phyloP scores from a whole-genome alignment of 2,329 filamentous ascomycete species.

The Botrytis elliptica region DNA sequence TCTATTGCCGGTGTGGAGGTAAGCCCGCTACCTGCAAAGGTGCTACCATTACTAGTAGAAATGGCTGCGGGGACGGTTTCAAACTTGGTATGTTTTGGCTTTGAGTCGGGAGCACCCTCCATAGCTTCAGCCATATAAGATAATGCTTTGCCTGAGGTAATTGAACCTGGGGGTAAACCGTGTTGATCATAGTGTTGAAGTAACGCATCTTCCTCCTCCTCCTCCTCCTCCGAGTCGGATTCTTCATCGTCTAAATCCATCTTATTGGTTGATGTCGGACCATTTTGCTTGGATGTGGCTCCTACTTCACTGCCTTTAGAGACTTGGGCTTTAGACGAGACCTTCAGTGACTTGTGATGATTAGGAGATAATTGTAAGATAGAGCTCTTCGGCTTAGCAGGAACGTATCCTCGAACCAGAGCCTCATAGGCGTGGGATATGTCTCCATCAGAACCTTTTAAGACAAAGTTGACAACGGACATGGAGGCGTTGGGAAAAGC shows the following conservation, averaged over 20 bases:
- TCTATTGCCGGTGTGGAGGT: constrained; percentile 35
- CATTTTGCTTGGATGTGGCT: constrained; percentile 7
- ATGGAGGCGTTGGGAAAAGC: constrained; percentile 37
- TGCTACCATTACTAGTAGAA: constrained; percentile 34
- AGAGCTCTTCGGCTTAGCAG: constrained; percentile 32
- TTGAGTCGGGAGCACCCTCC: constrained; percentile 25
- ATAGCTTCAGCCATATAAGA: constrained; percentile 34
- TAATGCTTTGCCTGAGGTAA: constrained; percentile 35
- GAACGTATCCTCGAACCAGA: constrained; percentile 33
- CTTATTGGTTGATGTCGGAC: not conserved
- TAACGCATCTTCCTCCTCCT: constrained; percentile 35
- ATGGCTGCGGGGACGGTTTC: constrained; percentile 26
- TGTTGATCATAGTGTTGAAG: constrained; percentile 38
- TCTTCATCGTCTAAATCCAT: constrained; percentile 28
- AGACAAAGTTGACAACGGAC: constrained; percentile 35
- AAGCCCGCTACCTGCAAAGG: constrained; percentile 28
- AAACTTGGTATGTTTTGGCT: constrained; percentile 25
- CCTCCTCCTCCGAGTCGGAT: constrained; percentile 34
- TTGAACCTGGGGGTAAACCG: constrained; percentile 38
- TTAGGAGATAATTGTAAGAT: constrained; percentile 27
- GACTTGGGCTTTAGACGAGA: not conserved
- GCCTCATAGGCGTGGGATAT: constrained; percentile 36
- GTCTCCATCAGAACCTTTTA: constrained; percentile 34
- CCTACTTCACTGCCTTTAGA: not conserved
- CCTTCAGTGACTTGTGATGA: not conserved